Evolutionary conservation across 805 yeast species (phyloP), one percentile per base, ranked within the genome.

Genomic region (Tetrapisispora arboricola): DNA sequence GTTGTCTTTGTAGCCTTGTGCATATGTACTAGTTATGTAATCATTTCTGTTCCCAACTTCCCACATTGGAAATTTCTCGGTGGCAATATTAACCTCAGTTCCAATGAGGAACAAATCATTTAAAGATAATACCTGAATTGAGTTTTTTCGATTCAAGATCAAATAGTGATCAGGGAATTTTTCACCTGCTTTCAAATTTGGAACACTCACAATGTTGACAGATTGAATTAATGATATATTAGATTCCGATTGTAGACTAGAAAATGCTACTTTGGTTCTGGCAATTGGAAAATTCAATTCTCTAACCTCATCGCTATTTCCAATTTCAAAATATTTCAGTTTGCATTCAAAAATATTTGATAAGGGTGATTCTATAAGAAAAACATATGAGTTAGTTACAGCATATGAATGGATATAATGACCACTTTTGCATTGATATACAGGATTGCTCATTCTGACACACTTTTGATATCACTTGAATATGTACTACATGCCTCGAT

Each of bases 121-220:
- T n/a, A 52, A 40, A 13, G 46, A 32, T 11, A 44, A 32, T 15
- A 48, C 34, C 30, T 45, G 49, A 10, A 54, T 35, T 20, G 49
- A 51, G 32, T 47, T 49, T 3, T 46, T 39, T 5, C 44, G 42
- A 40, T 46, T 48, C 2, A 52, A 17, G 6, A 52, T 32, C 9
- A 50, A 11, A 20, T 34, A 40, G 31, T 40, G 33, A 9, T 29
- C 21, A 10, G 34, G 27, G 2, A 25, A 31, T 11, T 39, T 10
- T 13, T 25, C 21, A 17, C 33, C 38, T n/a, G 30, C 31, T 3
- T 36, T 32, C 4, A 45, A 15, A 10, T 31, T 16, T 1, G 48
- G 44, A 19, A 39, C 41, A 27, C 33, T 46, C 7, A 43, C 40
- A 12, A 46, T 39, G 11, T 22, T 16, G 3, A 38, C 30, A 7